Evolutionary conservation across 257 asterid species (phyloP).

Genomic region (Ligustrum vulgare): DNA sequence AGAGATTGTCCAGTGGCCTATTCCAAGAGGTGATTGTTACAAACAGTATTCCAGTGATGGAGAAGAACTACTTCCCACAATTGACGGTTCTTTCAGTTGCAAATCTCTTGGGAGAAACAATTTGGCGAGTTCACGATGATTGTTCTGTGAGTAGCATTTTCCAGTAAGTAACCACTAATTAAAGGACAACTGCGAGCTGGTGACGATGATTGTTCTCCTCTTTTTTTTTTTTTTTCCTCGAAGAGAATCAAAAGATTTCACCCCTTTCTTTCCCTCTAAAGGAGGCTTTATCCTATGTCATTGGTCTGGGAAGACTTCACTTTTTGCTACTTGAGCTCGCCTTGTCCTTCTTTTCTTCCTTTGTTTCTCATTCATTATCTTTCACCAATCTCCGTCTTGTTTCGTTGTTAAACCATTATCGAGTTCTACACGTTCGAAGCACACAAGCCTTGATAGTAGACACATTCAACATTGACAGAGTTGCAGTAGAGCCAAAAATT

Average conservation of each 20-base stretch:
- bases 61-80: slow-evolving; percentile 79
- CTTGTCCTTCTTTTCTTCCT: too few species aligned
- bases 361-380: neutral
- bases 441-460: neutral
- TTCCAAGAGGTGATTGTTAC: slow-evolving; percentile 94
- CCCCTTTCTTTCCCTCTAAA: too few species aligned
- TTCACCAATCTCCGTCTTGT: neutral
- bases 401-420: neutral
- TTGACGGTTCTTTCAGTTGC: slow-evolving; percentile 89
- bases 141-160: slow-evolving; percentile 95
- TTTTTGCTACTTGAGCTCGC: too few species aligned
- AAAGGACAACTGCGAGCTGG: neutral
- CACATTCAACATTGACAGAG: neutral
- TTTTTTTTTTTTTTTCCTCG: neutral
- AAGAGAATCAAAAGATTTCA: neutral
- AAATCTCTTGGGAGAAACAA: slow-evolving; percentile 89
- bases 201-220: neutral
- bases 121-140: slow-evolving; percentile 96
- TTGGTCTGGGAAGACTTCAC: neutral
- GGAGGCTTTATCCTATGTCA: neutral
- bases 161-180: slow-evolving; percentile 34
- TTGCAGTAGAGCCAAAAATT: neutral
- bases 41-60: slow-evolving; percentile 77
- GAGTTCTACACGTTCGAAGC: neutral
- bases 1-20: slow-evolving; percentile 85